Conservation (phyloP, 176 grass and related monocot genomes). For the Cenchrus fungigraminus region DNA sequence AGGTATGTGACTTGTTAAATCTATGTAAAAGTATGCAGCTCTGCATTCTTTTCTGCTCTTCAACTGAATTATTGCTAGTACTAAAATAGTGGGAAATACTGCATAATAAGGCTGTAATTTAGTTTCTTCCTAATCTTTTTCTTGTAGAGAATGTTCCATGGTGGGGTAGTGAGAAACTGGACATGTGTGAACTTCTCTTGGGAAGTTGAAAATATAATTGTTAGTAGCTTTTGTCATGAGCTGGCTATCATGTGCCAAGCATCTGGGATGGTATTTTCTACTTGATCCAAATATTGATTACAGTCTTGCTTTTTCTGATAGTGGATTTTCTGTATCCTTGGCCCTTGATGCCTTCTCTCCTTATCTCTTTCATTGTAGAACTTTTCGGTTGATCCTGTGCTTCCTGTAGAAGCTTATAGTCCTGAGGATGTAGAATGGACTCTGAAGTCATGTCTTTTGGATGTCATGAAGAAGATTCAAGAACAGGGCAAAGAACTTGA, state of each 20-base stretch:
- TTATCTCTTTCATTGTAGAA: conserved; percentile 34
- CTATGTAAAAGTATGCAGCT: background rate
- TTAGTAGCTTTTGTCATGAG: conserved; percentile 65
- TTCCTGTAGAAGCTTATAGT: conserved; percentile 49
- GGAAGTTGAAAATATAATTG: conserved; percentile 57
- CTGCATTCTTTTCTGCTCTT: background rate
- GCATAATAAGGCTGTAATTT: background rate
- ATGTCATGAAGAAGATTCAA: conserved; percentile 60
- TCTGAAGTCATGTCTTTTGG: conserved; percentile 55
- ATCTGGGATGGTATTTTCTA: conserved; percentile 65
- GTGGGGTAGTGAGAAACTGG: conserved; percentile 62
- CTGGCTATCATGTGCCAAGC: conserved; percentile 64
- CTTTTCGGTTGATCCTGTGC: conserved; percentile 62
- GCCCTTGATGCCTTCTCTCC: background rate
- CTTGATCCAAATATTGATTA: background rate
- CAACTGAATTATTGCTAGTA: background rate
- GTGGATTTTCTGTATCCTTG: background rate
- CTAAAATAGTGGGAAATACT: too few relatives aligned
- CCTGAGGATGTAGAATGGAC: conserved; percentile 70
- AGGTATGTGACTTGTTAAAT: conserved; percentile 46
- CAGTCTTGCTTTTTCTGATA: background rate
- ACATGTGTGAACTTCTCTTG: conserved; percentile 67
- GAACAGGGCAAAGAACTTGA: conserved; percentile 62
- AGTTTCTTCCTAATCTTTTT: conserved; percentile 23
- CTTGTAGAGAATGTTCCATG: conserved; percentile 65